Evolutionary conservation across 495 filamentous ascomycete genomes (phyloP).

Genomic region (Hypoxylon crocopeplum): DNA sequence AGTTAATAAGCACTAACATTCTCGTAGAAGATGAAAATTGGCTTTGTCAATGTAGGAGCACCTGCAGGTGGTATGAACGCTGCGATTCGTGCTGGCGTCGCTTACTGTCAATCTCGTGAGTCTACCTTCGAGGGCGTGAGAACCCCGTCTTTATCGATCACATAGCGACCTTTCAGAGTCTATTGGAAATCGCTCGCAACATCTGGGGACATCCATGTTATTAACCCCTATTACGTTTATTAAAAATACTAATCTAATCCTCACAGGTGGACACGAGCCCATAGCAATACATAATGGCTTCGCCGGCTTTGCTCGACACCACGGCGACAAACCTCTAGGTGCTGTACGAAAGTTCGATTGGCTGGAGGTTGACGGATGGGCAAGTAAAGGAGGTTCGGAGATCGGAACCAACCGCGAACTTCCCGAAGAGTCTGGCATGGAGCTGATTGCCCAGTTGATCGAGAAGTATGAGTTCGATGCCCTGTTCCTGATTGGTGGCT

Average conservation of each 20-base stretch:
- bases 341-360: conserved; percentile 85
- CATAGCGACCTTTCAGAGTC: no score
- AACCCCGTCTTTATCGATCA: background rate
- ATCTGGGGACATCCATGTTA: no score
- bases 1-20: conserved; percentile 24
- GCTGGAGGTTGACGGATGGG: conserved; percentile 96
- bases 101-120: conserved; percentile 87
- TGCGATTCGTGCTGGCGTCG: conserved; percentile 90
- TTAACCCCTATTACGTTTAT: no score
- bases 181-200: no score
- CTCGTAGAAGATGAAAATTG: conserved; percentile 83
- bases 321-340: conserved; percentile 78
- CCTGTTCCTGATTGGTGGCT: conserved; percentile 91
- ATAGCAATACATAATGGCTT: conserved; percentile 97
- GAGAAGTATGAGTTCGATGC: conserved; percentile 87
- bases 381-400: conserved; percentile 94
- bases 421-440: conserved; percentile 82
- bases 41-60: conserved; percentile 95
- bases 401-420: conserved; percentile 97
- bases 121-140: background rate
- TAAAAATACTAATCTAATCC: conserved; percentile 1
- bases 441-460: conserved; percentile 83
- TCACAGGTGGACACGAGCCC: conserved; percentile 74
- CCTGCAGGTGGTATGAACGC: conserved; percentile 99
- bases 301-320: conserved; percentile 90